Percentiles rank a stretch among this genome's conserved stretches.
Conservation (phyloP, 2,329 filamentous ascomycete species). For the Cladosporium sp. region DNA sequence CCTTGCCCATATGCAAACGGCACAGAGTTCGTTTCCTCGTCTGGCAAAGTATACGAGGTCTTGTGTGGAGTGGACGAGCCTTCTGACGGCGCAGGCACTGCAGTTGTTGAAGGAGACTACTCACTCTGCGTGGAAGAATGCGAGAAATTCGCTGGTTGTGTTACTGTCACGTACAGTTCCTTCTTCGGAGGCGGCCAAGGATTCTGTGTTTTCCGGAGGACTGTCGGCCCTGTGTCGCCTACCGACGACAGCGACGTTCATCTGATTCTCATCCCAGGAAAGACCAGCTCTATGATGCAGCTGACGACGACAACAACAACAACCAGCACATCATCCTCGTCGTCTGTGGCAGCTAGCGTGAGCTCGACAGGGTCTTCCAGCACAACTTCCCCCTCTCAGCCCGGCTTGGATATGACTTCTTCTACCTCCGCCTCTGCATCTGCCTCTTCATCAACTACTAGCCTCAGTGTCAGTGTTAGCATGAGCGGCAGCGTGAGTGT, state of each 20-base stretch:
- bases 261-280: background rate
- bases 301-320: background rate
- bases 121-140: constrained; percentile 18
- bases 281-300: background rate
- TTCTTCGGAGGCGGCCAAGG: background rate
- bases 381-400: too few species aligned
- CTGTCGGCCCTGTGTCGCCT: background rate
- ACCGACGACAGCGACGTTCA: constrained; percentile 1
- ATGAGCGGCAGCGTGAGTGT: too few species aligned
- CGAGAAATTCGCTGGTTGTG: constrained; percentile 17
- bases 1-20: constrained; percentile 14
- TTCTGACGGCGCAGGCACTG: constrained; percentile 1
- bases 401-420: too few species aligned
- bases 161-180: constrained; percentile 18
- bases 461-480: too few species aligned
- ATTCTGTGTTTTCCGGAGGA: background rate
- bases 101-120: constrained; percentile 3
- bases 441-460: too few species aligned
- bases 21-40: constrained; percentile 12
- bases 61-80: constrained; percentile 11
- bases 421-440: too few species aligned
- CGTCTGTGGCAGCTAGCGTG: too few species aligned
- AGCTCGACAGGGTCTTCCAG: too few species aligned
- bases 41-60: constrained; percentile 12
- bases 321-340: background rate